Evolutionary conservation across 176 grass and related monocot genomes (phyloP).

Genomic region (Saccharum officinarum): DNA sequence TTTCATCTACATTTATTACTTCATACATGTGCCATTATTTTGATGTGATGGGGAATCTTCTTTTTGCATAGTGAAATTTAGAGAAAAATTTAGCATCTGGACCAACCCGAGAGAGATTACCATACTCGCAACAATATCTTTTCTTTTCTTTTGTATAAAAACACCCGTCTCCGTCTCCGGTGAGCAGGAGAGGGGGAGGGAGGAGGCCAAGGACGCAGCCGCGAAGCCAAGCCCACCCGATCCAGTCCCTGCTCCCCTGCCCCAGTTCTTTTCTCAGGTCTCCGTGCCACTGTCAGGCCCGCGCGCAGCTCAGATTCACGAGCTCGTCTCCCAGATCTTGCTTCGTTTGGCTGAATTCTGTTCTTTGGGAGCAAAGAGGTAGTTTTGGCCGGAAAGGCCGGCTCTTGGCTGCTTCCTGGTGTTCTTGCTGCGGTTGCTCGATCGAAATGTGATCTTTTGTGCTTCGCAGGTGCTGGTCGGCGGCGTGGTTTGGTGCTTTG

Average conservation of each 20-base stretch:
- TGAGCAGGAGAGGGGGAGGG: conserved; percentile 33
- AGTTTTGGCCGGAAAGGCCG: conserved; percentile 20
- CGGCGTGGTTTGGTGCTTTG: neutral
- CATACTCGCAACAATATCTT: conserved; percentile 18
- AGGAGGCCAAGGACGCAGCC: conserved; percentile 24
- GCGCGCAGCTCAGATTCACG: conserved; percentile 32
- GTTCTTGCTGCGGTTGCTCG: neutral
- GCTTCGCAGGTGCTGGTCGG: conserved; percentile 26
- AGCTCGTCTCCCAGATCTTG: conserved; percentile 40
- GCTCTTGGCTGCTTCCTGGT: conserved; percentile 1
- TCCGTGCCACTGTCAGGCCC: neutral
- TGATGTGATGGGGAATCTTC: no score
- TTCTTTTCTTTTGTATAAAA: conserved; percentile 24
- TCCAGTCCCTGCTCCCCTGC: conserved; percentile 11
- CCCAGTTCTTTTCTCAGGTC: conserved; percentile 17
- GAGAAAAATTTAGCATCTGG: no score
- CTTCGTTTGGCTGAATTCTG: neutral
- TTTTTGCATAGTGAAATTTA: no score
- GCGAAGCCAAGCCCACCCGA: conserved; percentile 23
- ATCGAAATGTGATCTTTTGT: conserved; percentile 42
- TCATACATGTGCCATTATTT: no score
- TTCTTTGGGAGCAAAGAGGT: conserved; percentile 20
- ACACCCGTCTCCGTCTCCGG: conserved; percentile 43
- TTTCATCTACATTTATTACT: no score
- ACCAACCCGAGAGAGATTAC: conserved; percentile 21